phyloP scores from a whole-genome alignment of 169 alveolate genomes.

The Pseudocohnilembus persalinus region DNA sequence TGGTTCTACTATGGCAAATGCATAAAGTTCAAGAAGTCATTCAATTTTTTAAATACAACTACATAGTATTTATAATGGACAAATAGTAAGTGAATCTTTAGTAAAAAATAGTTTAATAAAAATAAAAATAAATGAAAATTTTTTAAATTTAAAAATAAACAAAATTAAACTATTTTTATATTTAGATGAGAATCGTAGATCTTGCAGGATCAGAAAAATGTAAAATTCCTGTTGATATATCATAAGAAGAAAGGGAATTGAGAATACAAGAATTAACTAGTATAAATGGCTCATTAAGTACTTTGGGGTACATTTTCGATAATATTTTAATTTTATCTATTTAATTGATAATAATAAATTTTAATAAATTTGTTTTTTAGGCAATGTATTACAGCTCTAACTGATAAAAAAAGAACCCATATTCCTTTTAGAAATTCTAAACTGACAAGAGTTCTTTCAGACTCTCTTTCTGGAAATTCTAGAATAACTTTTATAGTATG shows the following conservation, averaged over 20 bases:
- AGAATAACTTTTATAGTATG: conserved; percentile 68
- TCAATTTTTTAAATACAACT: conserved; percentile 53
- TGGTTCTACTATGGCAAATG: conserved; percentile 51
- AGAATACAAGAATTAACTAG: conserved; percentile 56
- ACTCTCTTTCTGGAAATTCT: conserved; percentile 65
- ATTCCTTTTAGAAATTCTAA: conserved; percentile 84
- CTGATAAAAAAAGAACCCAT: conserved; percentile 64
- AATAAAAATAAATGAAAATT: neutral
- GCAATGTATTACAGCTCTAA: conserved; percentile 58
- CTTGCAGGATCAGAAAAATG: conserved; percentile 72
- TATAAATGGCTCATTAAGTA: conserved; percentile 60
- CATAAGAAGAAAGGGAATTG: conserved; percentile 40
- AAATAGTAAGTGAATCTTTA: conserved; percentile 18
- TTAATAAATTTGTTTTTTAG: no score
- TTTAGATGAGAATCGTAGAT: conserved; percentile 63
- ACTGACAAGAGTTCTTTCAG: conserved; percentile 72
- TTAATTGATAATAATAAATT: no score
- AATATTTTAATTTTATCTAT: no score
- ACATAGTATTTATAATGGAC: conserved; percentile 25
- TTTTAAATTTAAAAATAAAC: neutral
- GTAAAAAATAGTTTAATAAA: neutral
- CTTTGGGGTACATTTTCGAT: no score
- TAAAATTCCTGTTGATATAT: conserved; percentile 41
- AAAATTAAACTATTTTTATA: neutral
- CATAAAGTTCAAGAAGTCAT: conserved; percentile 61